A percentile compares a stretch with the other conserved stretches of the same genome.
These are phyloP conservation scores for Phaeosphaeriaceae sp. DNA, from an alignment of 2,329 filamentous ascomycete genomes.

Conservation along the genomic window DNA sequence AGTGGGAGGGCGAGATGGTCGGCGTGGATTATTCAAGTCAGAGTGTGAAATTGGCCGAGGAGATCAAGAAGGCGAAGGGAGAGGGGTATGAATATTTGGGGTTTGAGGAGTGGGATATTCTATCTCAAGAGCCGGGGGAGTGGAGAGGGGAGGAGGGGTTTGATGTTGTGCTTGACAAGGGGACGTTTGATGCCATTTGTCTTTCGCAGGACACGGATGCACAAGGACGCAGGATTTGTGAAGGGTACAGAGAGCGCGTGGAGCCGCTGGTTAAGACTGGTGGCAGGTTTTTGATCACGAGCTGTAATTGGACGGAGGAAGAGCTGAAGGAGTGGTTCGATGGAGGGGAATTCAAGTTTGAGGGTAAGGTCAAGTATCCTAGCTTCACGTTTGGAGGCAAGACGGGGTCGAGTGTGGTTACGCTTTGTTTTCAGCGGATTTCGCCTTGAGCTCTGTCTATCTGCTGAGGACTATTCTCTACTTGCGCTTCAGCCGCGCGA, in stretches of 20 bases:
- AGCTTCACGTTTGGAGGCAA: constrained; percentile 89
- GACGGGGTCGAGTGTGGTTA: constrained; percentile 88
- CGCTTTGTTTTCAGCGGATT: constrained; percentile 72
- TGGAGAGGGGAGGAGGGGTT: constrained; percentile 72
- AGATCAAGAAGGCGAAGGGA: constrained; percentile 58
- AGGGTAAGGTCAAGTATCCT: constrained; percentile 77
- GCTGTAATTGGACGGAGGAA: constrained; percentile 96
- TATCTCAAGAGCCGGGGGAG: constrained; percentile 50
- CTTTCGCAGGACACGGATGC: constrained; percentile 66
- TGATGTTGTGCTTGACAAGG: constrained; percentile 96
- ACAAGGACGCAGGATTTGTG: constrained; percentile 68
- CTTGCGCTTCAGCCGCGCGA: constrained; percentile 52
- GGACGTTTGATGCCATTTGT: constrained; percentile 94
- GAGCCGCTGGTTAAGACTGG: constrained; percentile 71
- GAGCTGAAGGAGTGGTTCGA: constrained; percentile 85
- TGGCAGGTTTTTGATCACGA: constrained; percentile 84
- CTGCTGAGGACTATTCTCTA: background rate
- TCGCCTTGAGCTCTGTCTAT: background rate
- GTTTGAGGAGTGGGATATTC: constrained; percentile 63
- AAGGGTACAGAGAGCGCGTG: constrained; percentile 76
- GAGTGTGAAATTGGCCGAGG: constrained; percentile 76
- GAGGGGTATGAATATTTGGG: constrained; percentile 45
- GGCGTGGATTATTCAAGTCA: constrained; percentile 86
- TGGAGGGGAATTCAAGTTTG: constrained; percentile 62
- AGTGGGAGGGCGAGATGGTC: constrained; percentile 74